These are phyloP conservation scores for Verticillium isaacii DNA, from an alignment of 2,329 filamentous ascomycete genomes.

Conservation along the genomic window DNA sequence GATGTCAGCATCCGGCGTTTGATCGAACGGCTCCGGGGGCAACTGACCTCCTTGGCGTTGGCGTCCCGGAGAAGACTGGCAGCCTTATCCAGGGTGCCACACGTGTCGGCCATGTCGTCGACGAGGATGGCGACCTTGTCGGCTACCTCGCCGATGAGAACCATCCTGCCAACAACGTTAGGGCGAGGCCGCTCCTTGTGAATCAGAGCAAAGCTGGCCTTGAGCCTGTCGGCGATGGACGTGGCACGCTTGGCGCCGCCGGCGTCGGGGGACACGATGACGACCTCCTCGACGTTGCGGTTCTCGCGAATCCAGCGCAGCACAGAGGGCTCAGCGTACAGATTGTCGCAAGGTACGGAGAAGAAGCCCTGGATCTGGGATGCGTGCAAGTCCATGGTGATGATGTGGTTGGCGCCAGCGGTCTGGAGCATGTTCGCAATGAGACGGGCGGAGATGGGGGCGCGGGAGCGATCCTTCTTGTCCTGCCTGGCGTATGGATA, in stretches of 20 bases:
- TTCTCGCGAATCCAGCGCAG: slow-evolving; percentile 81
- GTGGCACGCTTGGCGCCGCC: slow-evolving; percentile 84
- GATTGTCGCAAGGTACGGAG: slow-evolving; percentile 62
- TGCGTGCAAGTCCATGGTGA: slow-evolving; percentile 86
- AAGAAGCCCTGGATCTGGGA: slow-evolving; percentile 88
- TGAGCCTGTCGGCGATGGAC: slow-evolving; percentile 78
- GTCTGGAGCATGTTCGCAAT: slow-evolving; percentile 92
- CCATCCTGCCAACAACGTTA: slow-evolving; percentile 90
- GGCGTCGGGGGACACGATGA: slow-evolving; percentile 83
- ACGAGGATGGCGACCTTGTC: slow-evolving; percentile 93
- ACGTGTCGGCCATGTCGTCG: slow-evolving; percentile 97
- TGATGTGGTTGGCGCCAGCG: slow-evolving; percentile 65
- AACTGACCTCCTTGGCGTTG: slow-evolving; percentile 72
- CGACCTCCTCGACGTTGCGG: slow-evolving; percentile 67
- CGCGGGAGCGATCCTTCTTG: slow-evolving; percentile 81
- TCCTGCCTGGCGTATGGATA: slow-evolving; percentile 90
- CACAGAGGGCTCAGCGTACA: slow-evolving; percentile 83
- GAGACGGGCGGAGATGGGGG: slow-evolving; percentile 81
- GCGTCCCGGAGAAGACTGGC: slow-evolving; percentile 84
- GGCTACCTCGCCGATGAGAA: slow-evolving; percentile 86
- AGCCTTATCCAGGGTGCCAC: slow-evolving; percentile 78
- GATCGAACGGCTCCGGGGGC: not conserved
- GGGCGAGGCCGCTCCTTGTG: slow-evolving; percentile 84
- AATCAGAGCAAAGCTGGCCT: slow-evolving; percentile 79
- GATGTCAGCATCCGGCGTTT: not conserved